Percentiles rank a stretch among this genome's conserved stretches.
These are phyloP conservation scores for Cryptococcus sp. DNA, from an alignment of 1,284 basidiomycete genomes.

Conservation along the genomic window DNA sequence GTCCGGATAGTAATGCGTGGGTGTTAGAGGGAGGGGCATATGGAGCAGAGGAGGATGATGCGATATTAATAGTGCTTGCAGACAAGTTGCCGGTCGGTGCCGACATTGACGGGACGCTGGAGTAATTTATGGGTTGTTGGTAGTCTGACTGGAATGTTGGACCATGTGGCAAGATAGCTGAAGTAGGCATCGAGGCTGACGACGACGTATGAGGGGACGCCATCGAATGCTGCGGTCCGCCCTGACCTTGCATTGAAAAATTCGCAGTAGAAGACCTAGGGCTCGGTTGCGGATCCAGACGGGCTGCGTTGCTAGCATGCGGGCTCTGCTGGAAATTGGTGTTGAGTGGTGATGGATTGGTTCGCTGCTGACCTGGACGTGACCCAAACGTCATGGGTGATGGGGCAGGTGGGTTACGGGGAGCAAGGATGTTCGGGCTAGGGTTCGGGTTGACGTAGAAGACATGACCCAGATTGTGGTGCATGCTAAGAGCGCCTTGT, in stretches of 20 bases:
- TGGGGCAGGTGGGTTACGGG: conserved; percentile 8
- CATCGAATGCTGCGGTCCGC: not conserved
- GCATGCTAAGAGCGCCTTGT: not conserved
- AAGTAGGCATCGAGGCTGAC: conserved; percentile 21
- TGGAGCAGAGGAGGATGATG: conserved; percentile 35
- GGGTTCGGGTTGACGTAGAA: conserved; percentile 41
- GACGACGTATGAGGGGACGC: conserved; percentile 10
- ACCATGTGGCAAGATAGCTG: conserved; percentile 23
- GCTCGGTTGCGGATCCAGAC: not conserved
- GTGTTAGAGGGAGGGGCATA: conserved; percentile 44
- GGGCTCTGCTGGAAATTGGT: conserved; percentile 1
- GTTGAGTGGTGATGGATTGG: not conserved
- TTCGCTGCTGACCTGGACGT: not conserved
- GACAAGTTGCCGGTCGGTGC: conserved; percentile 14
- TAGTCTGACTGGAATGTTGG: conserved; percentile 2
- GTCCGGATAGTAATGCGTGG: conserved; percentile 20
- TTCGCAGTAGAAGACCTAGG: not conserved
- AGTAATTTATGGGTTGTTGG: conserved; percentile 10
- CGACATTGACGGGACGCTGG: conserved; percentile 27
- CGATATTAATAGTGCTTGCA: conserved; percentile 34
- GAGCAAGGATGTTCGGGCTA: conserved; percentile 12
- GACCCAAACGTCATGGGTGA: not conserved
- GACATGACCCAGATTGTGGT: conserved; percentile 9
- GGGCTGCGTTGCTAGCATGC: not conserved
- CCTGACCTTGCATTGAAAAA: not conserved